Evolutionary conservation across 2,329 filamentous ascomycete species (phyloP).

Genomic region (Cercospora canescens): DNA sequence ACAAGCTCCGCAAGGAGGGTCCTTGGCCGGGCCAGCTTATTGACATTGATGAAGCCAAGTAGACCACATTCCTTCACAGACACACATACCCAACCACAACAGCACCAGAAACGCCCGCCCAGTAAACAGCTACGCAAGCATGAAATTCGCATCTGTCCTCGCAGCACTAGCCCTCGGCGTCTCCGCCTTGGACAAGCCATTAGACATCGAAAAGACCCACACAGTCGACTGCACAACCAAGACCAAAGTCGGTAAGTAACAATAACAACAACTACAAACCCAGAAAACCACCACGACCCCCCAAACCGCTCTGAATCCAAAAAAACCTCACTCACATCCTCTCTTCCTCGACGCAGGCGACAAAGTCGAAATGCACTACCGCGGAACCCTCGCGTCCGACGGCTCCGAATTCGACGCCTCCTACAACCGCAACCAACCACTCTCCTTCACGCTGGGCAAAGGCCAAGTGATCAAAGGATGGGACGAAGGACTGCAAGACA

Average conservation of each 20-base stretch:
- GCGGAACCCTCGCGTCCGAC: conserved; percentile 71
- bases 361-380: conserved; percentile 83
- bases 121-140: conserved; percentile 29
- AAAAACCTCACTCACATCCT: no score
- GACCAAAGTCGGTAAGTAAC: conserved; percentile 47
- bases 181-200: conserved; percentile 50
- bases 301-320: no score
- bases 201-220: conserved; percentile 76
- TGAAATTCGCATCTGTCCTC: conserved; percentile 46
- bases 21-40: background rate
- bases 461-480: conserved; percentile 95
- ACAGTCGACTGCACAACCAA: conserved; percentile 68
- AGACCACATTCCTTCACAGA: background rate
- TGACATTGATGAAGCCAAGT: background rate
- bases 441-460: conserved; percentile 76
- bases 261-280: background rate
- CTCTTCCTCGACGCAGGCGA: conserved; percentile 60
- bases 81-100: background rate
- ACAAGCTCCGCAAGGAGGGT: background rate
- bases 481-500: conserved; percentile 88
- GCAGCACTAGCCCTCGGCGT: conserved; percentile 52
- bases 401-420: conserved; percentile 55
- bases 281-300: no score
- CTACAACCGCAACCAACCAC: conserved; percentile 73
- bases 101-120: background rate